A percentile compares a stretch with the other conserved stretches of the same genome.
These are phyloP conservation scores for Chenopodium suecicum DNA, from an alignment of 148 eudicot genomes.

Conservation along the genomic window DNA sequence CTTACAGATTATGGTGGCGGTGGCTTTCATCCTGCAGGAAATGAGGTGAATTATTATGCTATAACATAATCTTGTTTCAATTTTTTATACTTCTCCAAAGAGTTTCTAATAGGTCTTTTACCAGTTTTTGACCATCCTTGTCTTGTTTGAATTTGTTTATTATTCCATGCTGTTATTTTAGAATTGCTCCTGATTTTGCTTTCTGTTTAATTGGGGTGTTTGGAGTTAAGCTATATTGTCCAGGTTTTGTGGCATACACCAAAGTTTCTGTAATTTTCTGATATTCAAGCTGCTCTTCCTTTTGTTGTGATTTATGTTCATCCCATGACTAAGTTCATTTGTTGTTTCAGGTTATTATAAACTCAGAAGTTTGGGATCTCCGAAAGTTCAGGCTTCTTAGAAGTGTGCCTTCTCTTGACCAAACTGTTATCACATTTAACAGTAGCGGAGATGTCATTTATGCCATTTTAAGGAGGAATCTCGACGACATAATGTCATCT, in stretches of 20 bases:
- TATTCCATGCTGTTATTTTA: background rate
- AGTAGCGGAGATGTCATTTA: slow-evolving; percentile 86
- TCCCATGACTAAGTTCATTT: slow-evolving; percentile 2
- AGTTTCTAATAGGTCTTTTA: too few relatives aligned
- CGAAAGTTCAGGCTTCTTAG: slow-evolving; percentile 82
- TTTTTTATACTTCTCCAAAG: background rate
- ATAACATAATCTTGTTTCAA: background rate
- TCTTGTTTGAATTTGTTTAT: background rate
- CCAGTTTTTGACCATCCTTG: background rate
- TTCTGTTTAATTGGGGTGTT: background rate
- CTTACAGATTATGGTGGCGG: slow-evolving; percentile 96
- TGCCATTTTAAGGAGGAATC: slow-evolving; percentile 80
- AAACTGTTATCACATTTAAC: slow-evolving; percentile 78
- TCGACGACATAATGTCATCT: slow-evolving; percentile 72
- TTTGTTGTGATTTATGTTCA: background rate
- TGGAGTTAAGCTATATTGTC: background rate
- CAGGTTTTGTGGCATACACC: background rate
- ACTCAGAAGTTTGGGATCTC: slow-evolving; percentile 97
- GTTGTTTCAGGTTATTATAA: slow-evolving; percentile 74
- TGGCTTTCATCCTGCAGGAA: slow-evolving; percentile 99
- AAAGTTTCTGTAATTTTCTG: background rate
- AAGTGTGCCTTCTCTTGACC: slow-evolving; percentile 89
- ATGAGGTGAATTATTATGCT: slow-evolving; percentile 54
- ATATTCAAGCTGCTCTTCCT: background rate
- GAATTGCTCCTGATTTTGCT: background rate